Percentiles rank a stretch among this genome's conserved stretches.
Conservation (phyloP, 306 rosid genomes). For the Astragalus glycyphyllos region DNA sequence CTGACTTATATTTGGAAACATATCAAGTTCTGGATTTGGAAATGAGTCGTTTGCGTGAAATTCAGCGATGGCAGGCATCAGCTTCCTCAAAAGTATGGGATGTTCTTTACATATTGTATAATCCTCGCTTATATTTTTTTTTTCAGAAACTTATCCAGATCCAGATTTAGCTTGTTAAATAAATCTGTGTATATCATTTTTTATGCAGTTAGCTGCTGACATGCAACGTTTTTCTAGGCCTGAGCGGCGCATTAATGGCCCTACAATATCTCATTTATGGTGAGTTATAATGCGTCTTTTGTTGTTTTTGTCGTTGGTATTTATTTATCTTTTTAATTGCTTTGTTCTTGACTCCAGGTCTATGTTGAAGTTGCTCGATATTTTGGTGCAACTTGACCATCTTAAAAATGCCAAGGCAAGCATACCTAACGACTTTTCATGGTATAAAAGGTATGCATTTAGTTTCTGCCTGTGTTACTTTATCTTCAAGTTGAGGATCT, state of each 20-base stretch:
- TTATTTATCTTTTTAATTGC: slow-evolving; percentile 17
- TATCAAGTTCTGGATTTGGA: slow-evolving; percentile 99
- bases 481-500: slow-evolving; percentile 36
- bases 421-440: slow-evolving; percentile 98
- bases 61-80: slow-evolving; percentile 97
- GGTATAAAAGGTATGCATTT: slow-evolving; percentile 89
- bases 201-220: slow-evolving; percentile 89
- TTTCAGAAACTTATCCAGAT: slow-evolving; percentile 26
- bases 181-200: slow-evolving; percentile 32
- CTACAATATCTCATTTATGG: slow-evolving; percentile 95
- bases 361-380: slow-evolving; percentile 95
- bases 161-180: slow-evolving; percentile 37
- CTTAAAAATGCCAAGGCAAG: slow-evolving; percentile 98
- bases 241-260: slow-evolving; percentile 97
- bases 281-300: slow-evolving; percentile 46
- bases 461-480: slow-evolving; percentile 13
- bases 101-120: slow-evolving; percentile 17
- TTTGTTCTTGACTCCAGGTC: slow-evolving; percentile 67
- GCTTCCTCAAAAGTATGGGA: slow-evolving; percentile 81
- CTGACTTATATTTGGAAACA: slow-evolving; percentile 93
- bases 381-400: slow-evolving; percentile 97
- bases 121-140: not conserved
- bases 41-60: slow-evolving; percentile 97
- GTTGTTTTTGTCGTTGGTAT: not conserved
- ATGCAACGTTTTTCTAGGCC: slow-evolving; percentile 99